These are phyloP conservation scores for Discostella stelligera DNA, from an alignment of 352 stramenopile species.

Conservation along the genomic window DNA sequence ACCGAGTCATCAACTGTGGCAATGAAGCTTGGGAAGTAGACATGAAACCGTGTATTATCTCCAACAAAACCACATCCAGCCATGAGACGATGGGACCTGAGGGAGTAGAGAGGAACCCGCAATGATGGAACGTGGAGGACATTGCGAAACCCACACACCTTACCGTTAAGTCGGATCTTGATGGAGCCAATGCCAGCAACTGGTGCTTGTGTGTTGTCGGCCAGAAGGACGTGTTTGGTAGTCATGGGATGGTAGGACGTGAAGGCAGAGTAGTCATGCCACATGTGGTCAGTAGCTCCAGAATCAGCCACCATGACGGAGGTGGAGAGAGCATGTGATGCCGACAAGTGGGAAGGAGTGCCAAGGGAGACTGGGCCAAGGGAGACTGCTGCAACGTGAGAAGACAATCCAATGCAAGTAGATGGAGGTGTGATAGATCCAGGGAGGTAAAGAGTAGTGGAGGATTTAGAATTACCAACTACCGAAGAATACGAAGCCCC, in stretches of 20 bases:
- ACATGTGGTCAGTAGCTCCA: constrained; percentile 22
- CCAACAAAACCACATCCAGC: too few species aligned
- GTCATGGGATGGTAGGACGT: constrained; percentile 17
- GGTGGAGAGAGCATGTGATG: neutral
- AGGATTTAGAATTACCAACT: too few species aligned
- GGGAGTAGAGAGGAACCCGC: neutral
- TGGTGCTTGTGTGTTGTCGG: constrained; percentile 16
- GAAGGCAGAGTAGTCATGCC: constrained; percentile 13
- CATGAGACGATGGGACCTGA: constrained; percentile 13
- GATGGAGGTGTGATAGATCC: neutral
- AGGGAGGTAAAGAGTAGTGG: too few species aligned
- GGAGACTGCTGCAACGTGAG: too few species aligned
- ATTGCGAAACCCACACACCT: constrained; percentile 17
- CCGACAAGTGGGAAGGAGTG: neutral
- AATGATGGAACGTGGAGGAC: neutral
- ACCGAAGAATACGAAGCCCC: too few species aligned
- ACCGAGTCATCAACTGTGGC: constrained; percentile 9
- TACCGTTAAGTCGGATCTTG: constrained; percentile 25
- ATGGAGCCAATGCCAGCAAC: constrained; percentile 11
- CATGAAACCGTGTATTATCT: too few species aligned
- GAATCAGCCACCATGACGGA: constrained; percentile 6
- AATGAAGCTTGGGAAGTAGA: too few species aligned
- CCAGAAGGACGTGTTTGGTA: constrained; percentile 2
- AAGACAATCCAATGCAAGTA: neutral
- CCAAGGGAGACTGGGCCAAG: too few species aligned